Evolutionary conservation across 2,329 filamentous ascomycete genomes (phyloP), one percentile per base, ranked within the genome.

Genomic region (Chaetomium globosum): DNA sequence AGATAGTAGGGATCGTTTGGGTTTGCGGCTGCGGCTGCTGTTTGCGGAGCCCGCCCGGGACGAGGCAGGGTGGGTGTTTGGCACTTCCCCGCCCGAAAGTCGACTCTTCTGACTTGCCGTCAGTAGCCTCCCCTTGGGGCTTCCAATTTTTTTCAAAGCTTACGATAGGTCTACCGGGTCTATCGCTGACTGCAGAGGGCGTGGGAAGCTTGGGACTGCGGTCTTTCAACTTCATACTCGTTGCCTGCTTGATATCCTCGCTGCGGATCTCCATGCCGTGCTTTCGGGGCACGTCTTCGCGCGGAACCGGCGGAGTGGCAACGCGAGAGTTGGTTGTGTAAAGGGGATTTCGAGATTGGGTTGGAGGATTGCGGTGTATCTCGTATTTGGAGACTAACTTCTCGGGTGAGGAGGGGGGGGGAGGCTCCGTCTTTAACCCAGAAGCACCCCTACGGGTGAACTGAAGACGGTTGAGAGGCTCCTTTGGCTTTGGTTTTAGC

Each of bases 111-210:
- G 85, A 81, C 78, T 89, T 90, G 80, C 86, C 79, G 86, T 92
- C 89, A 83, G 90, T 83, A 78, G 81, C 82, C 81, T 85, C 82
- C 76, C 90, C 87, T 75, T 85, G 86, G 75, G 87, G 85, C 82
- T 87, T 90, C 88, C 92, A 97, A 75, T 89, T 86, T 74, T 86
- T 86, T 79, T 96, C 86, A 83, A 98, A 98, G 84, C 94, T 98
- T 83, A 98, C 94, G 82, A 98, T 98, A 69, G 94, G 94, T 75
- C 94, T 88, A 72, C 92, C 92, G 72, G 91, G 90, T 74, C 85
- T 90, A 80, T 97, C 90, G 80, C 93, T 97, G 77, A 98, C 93
- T 74, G 91, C 89, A 62, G 91, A 92, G 70, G 94, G 94, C 74
- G 90, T 94, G 31, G 93, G 94, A 68, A 98, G 82, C 75, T 91